Evolutionary conservation across 2,329 filamentous ascomycete species (phyloP).

Genomic region (Trichoderma oligosporum): DNA sequence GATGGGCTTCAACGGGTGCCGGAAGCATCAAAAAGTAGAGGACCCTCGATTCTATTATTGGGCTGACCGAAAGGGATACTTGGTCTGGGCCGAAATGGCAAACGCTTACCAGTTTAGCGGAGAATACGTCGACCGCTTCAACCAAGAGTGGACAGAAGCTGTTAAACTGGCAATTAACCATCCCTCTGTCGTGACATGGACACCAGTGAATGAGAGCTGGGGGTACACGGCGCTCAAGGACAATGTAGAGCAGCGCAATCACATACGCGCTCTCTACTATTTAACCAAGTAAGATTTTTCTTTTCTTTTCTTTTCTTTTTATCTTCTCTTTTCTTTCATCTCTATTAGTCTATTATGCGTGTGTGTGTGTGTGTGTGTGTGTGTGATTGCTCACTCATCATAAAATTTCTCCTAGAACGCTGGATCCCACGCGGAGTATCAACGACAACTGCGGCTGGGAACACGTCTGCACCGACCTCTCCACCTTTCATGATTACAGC

Average conservation of each 20-base stretch:
- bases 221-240: slow-evolving; percentile 57
- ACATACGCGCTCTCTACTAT: slow-evolving; percentile 61
- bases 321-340: no score
- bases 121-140: slow-evolving; percentile 57
- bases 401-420: slow-evolving; percentile 34
- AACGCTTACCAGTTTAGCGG: slow-evolving; percentile 61
- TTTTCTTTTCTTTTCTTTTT: no score
- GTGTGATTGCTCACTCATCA: no score
- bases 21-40: slow-evolving; percentile 64
- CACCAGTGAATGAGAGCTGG: slow-evolving; percentile 62
- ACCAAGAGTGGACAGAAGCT: slow-evolving; percentile 61
- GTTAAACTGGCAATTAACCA: slow-evolving; percentile 64
- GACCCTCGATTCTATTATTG: slow-evolving; percentile 58
- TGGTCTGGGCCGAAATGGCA: slow-evolving; percentile 63
- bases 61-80: slow-evolving; percentile 57
- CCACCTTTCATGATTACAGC: slow-evolving; percentile 65
- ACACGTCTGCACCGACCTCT: slow-evolving; percentile 60
- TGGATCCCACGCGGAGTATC: slow-evolving; percentile 61
- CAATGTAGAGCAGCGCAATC: slow-evolving; percentile 57
- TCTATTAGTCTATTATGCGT: no score
- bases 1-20: slow-evolving; percentile 62
- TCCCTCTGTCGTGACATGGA: slow-evolving; percentile 62
- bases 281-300: slow-evolving; percentile 51
- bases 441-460: slow-evolving; percentile 74
- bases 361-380: no score